Base-by-base conservation (phyloP, 75 land plant genomes). In the Sequoia sempervirens region DNA sequence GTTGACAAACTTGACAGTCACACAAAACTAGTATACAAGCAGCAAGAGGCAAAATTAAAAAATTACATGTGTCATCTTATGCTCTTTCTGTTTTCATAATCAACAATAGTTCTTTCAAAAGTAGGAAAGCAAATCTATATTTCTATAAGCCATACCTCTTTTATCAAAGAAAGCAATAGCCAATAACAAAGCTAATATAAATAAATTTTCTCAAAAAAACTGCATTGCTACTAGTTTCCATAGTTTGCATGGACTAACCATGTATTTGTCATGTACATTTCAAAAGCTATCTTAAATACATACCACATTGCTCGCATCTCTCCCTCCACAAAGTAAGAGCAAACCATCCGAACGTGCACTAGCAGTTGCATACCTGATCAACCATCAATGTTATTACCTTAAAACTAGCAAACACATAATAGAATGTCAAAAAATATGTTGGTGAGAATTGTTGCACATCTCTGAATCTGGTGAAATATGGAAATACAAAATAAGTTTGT, bases 291-390 rank as follows among this genome's bases (percentile, higher is more conserved):
- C 14, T 70, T 52, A 38, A 83, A 56, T 52, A 87, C 91, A 85
- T 81, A 94, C 96, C 95, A 92, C 95, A 88, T 92, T 94, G 78
- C 85, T 90, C 80, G 95, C 95, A 90, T 94, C 96, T 74, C 96
- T 89, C 74, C 96, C 96, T 70, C 96, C 96, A 88, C 95, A 94
- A 34, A 94, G 93, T 43, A 94, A 83, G 37, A 94, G 92, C 70
- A 94, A 89, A 87, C 96, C 96, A 89, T 94, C 96, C 18, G 92
- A 92, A 37, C 96, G 91, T 54, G 96, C 96, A 90, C 96, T 93
- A 70, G 96, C 96, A 75, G 96, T 94, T 58, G 93, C 96, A 86
- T 94, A 94, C 96, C 95, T 94, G 83, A 1, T 72, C 76, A 86
- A 56, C n/a, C 38, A 40, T 43, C 41, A 43, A 20, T 40, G 0